Conservation (phyloP, 139 green algal species). For the Micractinium conductrix region DNA sequence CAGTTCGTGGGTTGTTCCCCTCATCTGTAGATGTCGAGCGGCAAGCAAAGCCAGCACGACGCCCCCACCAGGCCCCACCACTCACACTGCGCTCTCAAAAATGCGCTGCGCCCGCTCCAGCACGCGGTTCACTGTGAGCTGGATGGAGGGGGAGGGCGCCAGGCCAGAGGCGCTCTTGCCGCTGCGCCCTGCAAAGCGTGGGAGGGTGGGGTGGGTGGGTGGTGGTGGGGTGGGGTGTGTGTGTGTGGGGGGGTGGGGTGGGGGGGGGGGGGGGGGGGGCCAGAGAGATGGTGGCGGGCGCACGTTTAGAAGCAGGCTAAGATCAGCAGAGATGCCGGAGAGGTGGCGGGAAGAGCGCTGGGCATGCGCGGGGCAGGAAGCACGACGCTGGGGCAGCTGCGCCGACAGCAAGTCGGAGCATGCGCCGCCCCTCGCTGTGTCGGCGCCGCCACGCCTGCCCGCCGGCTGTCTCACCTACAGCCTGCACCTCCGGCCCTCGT, state of each 20-base stretch:
- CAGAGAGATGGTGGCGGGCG: background rate
- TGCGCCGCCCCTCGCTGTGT: background rate
- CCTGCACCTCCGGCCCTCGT: background rate
- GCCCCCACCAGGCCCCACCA: background rate
- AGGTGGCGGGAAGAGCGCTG: background rate
- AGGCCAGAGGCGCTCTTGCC: background rate
- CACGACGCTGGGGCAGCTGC: no score
- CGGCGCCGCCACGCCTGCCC: background rate
- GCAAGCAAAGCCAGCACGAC: background rate
- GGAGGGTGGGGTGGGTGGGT: background rate
- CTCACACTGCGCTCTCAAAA: constrained; percentile 6
- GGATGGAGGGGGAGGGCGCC: background rate
- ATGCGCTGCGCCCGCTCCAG: constrained; percentile 3
- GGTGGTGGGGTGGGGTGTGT: background rate
- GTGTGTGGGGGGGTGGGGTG: no score
- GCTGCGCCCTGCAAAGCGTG: background rate
- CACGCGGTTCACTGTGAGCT: constrained; percentile 3
- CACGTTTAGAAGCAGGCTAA: background rate
- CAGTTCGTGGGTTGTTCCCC: no score
- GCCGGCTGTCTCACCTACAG: background rate
- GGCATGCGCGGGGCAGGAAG: background rate
- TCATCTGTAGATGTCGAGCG: background rate
- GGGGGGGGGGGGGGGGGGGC: background rate
- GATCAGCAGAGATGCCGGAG: background rate
- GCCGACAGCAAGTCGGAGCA: background rate